phyloP scores from a whole-genome alignment of 108 stramenopile species.

The Conticribra weissflogii region DNA sequence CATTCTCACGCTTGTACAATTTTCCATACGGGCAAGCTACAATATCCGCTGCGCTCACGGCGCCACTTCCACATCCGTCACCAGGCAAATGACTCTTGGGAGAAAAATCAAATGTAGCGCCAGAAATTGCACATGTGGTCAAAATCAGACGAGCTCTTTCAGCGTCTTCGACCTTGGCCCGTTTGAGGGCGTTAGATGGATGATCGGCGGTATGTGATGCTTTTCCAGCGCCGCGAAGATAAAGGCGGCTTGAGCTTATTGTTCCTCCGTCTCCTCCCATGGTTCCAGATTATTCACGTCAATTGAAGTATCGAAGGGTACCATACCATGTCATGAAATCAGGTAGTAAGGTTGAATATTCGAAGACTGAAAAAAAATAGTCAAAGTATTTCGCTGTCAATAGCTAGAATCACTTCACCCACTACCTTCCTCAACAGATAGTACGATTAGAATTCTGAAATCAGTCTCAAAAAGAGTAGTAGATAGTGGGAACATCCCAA shows the following conservation, averaged over 20 bases:
- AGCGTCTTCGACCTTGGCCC: conserved; percentile 34
- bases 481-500: too few relatives aligned
- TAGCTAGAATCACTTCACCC: too few relatives aligned
- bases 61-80: background rate
- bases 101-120: conserved; percentile 37
- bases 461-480: too few relatives aligned
- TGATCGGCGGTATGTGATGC: conserved; percentile 69
- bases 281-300: conserved; percentile 2
- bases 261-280: conserved; percentile 94
- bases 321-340: background rate
- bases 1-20: conserved; percentile 78
- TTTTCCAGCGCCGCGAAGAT: conserved; percentile 84
- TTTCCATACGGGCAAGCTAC: conserved; percentile 76
- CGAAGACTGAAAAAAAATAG: too few relatives aligned
- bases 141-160: conserved; percentile 45
- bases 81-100: background rate
- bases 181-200: conserved; percentile 20
- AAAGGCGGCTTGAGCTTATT: conserved; percentile 75
- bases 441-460: too few relatives aligned
- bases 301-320: background rate
- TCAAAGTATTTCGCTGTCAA: too few relatives aligned
- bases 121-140: conserved; percentile 68
- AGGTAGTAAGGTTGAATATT: too few relatives aligned
- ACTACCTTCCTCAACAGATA: too few relatives aligned
- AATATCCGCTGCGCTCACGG: conserved; percentile 32